A percentile compares a stretch with the other conserved stretches of the same genome.
phyloP scores from a whole-genome alignment of 331 rosid genomes.

The Quercus tomentella region DNA sequence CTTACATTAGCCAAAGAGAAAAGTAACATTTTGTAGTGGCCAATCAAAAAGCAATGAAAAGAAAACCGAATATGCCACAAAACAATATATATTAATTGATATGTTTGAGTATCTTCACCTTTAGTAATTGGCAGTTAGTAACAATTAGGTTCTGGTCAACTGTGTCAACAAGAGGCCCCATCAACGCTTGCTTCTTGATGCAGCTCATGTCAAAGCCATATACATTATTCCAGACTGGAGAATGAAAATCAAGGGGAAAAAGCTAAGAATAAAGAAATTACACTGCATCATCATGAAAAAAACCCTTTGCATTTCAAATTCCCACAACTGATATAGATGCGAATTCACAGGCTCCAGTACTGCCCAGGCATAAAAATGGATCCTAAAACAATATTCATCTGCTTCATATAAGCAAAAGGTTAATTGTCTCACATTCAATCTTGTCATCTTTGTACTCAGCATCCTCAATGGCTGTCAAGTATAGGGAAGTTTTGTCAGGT shows the following conservation, averaged over 20 bases:
- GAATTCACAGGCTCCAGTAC: background rate
- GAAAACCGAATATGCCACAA: background rate
- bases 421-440: constrained; percentile 79
- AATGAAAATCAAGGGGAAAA: constrained; percentile 8
- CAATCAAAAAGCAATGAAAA: background rate
- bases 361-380: background rate
- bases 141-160: constrained; percentile 95
- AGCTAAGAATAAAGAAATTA: background rate
- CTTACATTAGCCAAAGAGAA: background rate
- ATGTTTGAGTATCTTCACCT: constrained; percentile 37
- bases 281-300: background rate
- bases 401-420: constrained; percentile 6
- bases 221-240: constrained; percentile 89
- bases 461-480: constrained; percentile 90
- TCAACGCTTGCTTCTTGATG: constrained; percentile 95
- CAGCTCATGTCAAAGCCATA: constrained; percentile 98
- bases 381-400: background rate
- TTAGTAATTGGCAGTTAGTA: constrained; percentile 85
- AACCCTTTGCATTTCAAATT: background rate
- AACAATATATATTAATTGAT: background rate
- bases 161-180: constrained; percentile 97
- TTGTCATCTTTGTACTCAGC: constrained; percentile 97
- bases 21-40: background rate
- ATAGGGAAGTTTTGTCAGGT: constrained; percentile 86
- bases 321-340: background rate